Evolutionary conservation across 2,329 filamentous ascomycete genomes (phyloP).

Genomic region (Colletotrichum sp.): DNA sequence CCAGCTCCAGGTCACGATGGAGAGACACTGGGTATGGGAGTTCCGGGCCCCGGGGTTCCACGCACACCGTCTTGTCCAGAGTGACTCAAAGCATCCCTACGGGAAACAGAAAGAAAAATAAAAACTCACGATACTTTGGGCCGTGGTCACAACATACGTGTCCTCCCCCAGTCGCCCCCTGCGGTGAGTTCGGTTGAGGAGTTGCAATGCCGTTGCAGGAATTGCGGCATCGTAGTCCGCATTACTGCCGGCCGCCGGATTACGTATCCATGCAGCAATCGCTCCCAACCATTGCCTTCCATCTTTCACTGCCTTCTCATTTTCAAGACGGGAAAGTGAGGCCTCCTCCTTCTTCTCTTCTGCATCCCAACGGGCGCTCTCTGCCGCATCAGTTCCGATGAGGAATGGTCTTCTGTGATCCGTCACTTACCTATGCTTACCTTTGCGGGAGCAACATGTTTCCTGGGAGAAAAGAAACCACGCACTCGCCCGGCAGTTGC

Average conservation of each 20-base stretch:
- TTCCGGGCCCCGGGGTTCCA: background rate
- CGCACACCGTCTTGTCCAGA: background rate
- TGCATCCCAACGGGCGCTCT: conserved; percentile 3
- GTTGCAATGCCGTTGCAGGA: background rate
- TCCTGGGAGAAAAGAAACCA: background rate
- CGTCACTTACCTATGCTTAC: background rate
- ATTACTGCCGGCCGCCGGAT: background rate
- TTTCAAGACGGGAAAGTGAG: background rate
- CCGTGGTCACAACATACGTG: background rate
- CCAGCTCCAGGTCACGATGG: conserved; percentile 11
- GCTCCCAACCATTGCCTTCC: background rate
- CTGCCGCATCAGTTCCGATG: background rate
- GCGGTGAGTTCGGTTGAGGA: background rate
- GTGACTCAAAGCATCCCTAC: background rate
- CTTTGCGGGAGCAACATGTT: background rate
- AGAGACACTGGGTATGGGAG: background rate
- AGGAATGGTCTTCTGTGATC: background rate
- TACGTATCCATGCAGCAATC: background rate
- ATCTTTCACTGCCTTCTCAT: background rate
- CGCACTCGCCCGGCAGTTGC: background rate
- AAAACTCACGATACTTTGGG: background rate
- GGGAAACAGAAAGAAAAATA: background rate
- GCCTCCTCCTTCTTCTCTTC: background rate
- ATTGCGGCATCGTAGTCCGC: conserved; percentile 3
- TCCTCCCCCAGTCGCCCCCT: background rate